Evolutionary conservation across 352 stramenopile species (phyloP).

Genomic region (Phytophthora nicotianae): DNA sequence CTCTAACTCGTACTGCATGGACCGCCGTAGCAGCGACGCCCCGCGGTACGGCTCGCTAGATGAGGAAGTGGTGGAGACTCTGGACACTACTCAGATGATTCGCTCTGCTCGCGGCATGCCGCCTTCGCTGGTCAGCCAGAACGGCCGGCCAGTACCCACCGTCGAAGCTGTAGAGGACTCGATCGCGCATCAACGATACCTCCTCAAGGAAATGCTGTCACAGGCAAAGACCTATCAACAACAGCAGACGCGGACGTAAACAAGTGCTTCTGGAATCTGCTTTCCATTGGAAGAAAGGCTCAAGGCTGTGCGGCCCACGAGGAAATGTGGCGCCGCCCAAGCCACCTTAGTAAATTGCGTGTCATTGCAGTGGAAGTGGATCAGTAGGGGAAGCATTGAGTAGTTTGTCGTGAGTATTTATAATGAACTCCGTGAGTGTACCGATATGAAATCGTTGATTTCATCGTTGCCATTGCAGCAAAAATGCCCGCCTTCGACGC

Average conservation of each 20-base stretch:
- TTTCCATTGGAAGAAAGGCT: conserved; percentile 36
- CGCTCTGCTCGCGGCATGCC: conserved; percentile 20
- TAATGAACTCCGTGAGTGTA: conserved; percentile 27
- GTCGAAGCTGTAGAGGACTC: conserved; percentile 59
- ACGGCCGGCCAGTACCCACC: conserved; percentile 19
- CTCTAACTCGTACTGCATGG: conserved; percentile 37
- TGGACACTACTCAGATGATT: conserved; percentile 48
- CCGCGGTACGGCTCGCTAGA: conserved; percentile 38
- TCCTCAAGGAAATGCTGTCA: conserved; percentile 72
- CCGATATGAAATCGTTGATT: not conserved
- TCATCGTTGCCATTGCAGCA: not conserved
- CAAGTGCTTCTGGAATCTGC: conserved; percentile 16
- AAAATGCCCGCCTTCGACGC: not conserved
- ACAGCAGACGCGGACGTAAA: conserved; percentile 28
- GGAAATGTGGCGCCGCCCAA: conserved; percentile 15
- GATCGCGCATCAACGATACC: conserved; percentile 64
- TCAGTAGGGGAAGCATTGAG: conserved; percentile 10
- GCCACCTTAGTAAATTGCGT: conserved; percentile 24
- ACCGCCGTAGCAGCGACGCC: conserved; percentile 35
- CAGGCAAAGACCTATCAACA: conserved; percentile 53
- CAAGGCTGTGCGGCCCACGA: conserved; percentile 14
- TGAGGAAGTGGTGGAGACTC: conserved; percentile 44
- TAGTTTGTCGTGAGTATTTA: conserved; percentile 41
- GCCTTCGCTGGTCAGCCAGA: conserved; percentile 15
- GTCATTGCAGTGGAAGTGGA: conserved; percentile 26